Evolutionary conservation across 2,329 filamentous ascomycete genomes (phyloP).

Genomic region (Septoria petroselini): DNA sequence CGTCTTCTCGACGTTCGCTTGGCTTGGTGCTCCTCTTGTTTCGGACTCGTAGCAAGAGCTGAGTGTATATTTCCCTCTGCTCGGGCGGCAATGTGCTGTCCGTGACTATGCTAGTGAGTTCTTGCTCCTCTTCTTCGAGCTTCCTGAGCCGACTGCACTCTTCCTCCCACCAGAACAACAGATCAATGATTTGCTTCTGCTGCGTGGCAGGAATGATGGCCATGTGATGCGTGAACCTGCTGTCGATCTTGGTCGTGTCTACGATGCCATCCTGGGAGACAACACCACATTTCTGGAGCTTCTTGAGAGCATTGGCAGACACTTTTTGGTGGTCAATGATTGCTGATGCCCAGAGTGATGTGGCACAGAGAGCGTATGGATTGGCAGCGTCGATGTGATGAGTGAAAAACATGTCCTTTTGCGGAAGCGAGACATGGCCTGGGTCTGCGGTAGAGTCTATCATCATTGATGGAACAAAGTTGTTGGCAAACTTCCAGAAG

Average conservation of each 20-base stretch:
- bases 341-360: constrained; percentile 1
- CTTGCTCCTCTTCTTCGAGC: constrained; percentile 6
- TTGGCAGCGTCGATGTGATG: constrained; percentile 3
- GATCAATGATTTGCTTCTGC: constrained; percentile 14
- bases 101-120: neutral
- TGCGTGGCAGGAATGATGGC: constrained; percentile 4
- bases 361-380: constrained; percentile 7
- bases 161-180: constrained; percentile 20
- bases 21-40: constrained; percentile 8
- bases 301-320: constrained; percentile 7
- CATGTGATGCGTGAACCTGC: constrained; percentile 9
- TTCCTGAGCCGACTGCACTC: constrained; percentile 8
- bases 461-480: constrained; percentile 1
- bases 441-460: neutral
- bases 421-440: constrained; percentile 4
- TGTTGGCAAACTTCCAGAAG: neutral
- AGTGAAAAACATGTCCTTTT: constrained; percentile 11
- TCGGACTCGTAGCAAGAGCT: constrained; percentile 7
- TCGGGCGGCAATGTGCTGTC: neutral
- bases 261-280: constrained; percentile 1
- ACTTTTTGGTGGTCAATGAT: constrained; percentile 6
- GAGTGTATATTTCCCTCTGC: neutral
- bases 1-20: constrained; percentile 2
- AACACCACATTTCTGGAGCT: constrained; percentile 14
- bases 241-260: constrained; percentile 10